Percentiles rank a stretch among this genome's conserved stretches.
phyloP scores from a whole-genome alignment of 2,329 filamentous ascomycete genomes.

The Xylariaceae sp. region DNA sequence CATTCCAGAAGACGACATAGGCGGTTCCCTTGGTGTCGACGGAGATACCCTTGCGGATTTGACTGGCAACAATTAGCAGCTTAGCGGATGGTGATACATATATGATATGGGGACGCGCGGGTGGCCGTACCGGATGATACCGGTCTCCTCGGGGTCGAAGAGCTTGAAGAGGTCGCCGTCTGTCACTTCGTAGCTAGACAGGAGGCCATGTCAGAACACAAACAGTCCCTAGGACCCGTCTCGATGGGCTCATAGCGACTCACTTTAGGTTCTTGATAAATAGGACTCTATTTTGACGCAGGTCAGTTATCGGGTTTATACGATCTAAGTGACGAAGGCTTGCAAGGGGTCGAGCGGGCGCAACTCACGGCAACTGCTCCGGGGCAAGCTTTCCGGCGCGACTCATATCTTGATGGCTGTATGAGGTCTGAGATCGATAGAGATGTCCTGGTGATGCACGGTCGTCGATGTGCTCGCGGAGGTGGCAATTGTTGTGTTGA shows the following conservation, averaged over 20 bases:
- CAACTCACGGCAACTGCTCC: slow-evolving; percentile 91
- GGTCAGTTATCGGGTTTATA: slow-evolving; percentile 32
- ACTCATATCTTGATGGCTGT: slow-evolving; percentile 75
- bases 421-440: slow-evolving; percentile 18
- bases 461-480: slow-evolving; percentile 18
- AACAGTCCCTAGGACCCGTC: not conserved
- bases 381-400: slow-evolving; percentile 94
- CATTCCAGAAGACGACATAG: slow-evolving; percentile 99
- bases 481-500: slow-evolving; percentile 18
- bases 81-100: not conserved
- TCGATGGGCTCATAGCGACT: slow-evolving; percentile 28
- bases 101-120: not conserved
- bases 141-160: slow-evolving; percentile 53
- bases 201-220: slow-evolving; percentile 14
- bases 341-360: slow-evolving; percentile 23
- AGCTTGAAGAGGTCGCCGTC: slow-evolving; percentile 97
- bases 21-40: slow-evolving; percentile 97
- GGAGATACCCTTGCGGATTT: slow-evolving; percentile 97
- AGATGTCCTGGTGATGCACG: slow-evolving; percentile 20
- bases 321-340: slow-evolving; percentile 9
- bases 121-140: slow-evolving; percentile 29
- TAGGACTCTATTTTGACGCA: slow-evolving; percentile 68
- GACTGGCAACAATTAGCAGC: slow-evolving; percentile 41
- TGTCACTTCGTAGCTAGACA: slow-evolving; percentile 89
- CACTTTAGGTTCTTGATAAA: slow-evolving; percentile 99